Conservation (phyloP, 1,284 basidiomycete genomes). For the Cryptococcus sp. region DNA sequence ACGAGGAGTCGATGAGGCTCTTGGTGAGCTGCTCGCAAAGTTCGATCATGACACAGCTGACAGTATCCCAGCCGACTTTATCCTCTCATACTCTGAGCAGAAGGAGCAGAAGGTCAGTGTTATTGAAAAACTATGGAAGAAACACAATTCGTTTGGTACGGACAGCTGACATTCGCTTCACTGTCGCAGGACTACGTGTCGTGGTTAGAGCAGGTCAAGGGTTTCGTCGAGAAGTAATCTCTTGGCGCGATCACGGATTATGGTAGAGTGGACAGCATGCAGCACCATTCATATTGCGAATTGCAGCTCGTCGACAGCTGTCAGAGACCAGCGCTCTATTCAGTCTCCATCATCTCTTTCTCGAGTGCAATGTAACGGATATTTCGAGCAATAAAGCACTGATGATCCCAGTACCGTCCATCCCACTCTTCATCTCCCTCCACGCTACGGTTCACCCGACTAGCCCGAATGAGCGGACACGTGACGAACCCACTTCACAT, state of each 20-base stretch:
- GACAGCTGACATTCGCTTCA: slow-evolving; percentile 5
- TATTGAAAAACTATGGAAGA: neutral
- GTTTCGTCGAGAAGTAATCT: slow-evolving; percentile 66
- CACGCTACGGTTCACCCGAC: too few relatives aligned
- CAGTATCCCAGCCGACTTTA: slow-evolving; percentile 62
- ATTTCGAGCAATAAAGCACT: too few relatives aligned
- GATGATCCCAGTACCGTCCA: too few relatives aligned
- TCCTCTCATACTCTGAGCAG: slow-evolving; percentile 79
- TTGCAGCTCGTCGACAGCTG: too few relatives aligned
- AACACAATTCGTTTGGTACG: neutral
- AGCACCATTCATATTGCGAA: neutral
- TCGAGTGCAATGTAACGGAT: too few relatives aligned
- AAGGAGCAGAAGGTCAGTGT: slow-evolving; percentile 80
- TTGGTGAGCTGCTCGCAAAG: slow-evolving; percentile 58
- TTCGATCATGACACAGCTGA: too few relatives aligned
- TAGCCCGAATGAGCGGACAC: too few relatives aligned
- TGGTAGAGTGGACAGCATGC: neutral
- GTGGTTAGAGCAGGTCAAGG: slow-evolving; percentile 84
- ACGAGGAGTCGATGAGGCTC: slow-evolving; percentile 78
- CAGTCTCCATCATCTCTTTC: too few relatives aligned
- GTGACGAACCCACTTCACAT: too few relatives aligned
- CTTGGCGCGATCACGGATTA: neutral
- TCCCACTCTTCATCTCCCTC: too few relatives aligned
- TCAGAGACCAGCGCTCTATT: too few relatives aligned
- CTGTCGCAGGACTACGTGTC: slow-evolving; percentile 78